These are phyloP conservation scores for Hortaea werneckii DNA, from an alignment of 2,329 filamentous ascomycete species.

Conservation along the genomic window DNA sequence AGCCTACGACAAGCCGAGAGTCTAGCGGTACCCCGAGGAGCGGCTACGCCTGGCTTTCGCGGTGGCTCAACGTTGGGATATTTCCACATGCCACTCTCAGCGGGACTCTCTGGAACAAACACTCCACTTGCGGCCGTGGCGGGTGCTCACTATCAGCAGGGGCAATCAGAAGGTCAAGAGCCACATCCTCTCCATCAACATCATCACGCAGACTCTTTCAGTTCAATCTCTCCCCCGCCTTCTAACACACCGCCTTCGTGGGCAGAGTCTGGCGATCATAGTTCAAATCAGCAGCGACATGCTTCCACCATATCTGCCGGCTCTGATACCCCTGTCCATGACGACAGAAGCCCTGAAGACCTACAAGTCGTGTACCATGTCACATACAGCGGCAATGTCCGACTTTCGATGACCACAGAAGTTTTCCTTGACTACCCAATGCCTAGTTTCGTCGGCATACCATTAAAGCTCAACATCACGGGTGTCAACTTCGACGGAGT, in stretches of 20 bases:
- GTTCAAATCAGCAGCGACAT: constrained; percentile 11
- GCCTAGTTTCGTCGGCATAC: constrained; percentile 94
- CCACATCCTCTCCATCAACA: no score
- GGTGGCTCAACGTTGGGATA: constrained; percentile 71
- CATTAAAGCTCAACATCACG: constrained; percentile 87
- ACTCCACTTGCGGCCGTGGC: constrained; percentile 73
- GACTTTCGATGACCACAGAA: constrained; percentile 82
- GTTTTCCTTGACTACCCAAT: constrained; percentile 96
- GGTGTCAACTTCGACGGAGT: constrained; percentile 92
- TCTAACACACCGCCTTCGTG: constrained; percentile 35
- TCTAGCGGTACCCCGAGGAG: constrained; percentile 30
- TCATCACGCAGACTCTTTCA: constrained; percentile 30
- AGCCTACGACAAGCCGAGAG: constrained; percentile 14
- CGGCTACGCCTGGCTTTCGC: constrained; percentile 48
- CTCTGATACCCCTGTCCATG: constrained; percentile 25
- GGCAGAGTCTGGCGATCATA: constrained; percentile 31
- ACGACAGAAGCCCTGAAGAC: constrained; percentile 72
- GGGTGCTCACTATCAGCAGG: constrained; percentile 52
- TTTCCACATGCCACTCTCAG: constrained; percentile 67
- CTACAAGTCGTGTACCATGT: constrained; percentile 88
- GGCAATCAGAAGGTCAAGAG: constrained; percentile 20
- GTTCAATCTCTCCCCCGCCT: constrained; percentile 38
- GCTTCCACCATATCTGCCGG: constrained; percentile 14
- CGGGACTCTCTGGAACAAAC: constrained; percentile 62
- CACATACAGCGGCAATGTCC: constrained; percentile 77